Percentiles rank a stretch among this genome's conserved stretches.
Evolutionary conservation across 768 basidiomycete species (phyloP).

Genomic region (Mycena rosella): DNA sequence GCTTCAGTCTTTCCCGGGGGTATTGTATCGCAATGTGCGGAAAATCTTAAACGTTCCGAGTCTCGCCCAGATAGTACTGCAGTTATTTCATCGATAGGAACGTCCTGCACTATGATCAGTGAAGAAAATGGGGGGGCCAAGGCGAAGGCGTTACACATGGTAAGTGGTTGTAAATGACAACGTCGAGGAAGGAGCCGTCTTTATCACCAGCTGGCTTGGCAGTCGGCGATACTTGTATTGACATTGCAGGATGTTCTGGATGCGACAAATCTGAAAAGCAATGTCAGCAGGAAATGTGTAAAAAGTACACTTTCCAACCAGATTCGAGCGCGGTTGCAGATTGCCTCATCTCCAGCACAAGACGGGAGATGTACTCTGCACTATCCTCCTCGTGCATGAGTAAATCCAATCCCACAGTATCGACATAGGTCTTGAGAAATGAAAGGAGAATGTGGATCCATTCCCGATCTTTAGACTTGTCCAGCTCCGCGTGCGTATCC

Average conservation of each 20-base stretch:
- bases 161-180: conserved; percentile 73
- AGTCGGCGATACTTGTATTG: conserved; percentile 59
- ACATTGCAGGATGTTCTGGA: conserved; percentile 77
- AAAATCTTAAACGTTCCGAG: conserved; percentile 71
- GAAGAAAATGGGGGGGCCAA: conserved; percentile 17
- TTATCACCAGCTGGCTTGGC: conserved; percentile 68
- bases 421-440: conserved; percentile 79
- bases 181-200: conserved; percentile 75
- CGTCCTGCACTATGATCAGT: conserved; percentile 54
- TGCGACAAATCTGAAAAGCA: conserved; percentile 68
- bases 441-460: conserved; percentile 86
- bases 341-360: conserved; percentile 63
- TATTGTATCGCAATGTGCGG: conserved; percentile 55
- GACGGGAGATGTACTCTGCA: conserved; percentile 61
- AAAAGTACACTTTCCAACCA: conserved; percentile 53
- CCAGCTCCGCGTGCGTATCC: conserved; percentile 70
- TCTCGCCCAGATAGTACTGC: conserved; percentile 75
- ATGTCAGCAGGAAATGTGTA: conserved; percentile 11
- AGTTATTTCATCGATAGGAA: conserved; percentile 73
- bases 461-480: conserved; percentile 74
- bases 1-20: conserved; percentile 70
- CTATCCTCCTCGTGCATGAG: conserved; percentile 67
- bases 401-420: conserved; percentile 64
- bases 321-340: conserved; percentile 66
- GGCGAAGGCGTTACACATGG: conserved; percentile 69